These are phyloP conservation scores for Ballota nigra DNA, from an alignment of 257 asterid species.

Conservation along the genomic window DNA sequence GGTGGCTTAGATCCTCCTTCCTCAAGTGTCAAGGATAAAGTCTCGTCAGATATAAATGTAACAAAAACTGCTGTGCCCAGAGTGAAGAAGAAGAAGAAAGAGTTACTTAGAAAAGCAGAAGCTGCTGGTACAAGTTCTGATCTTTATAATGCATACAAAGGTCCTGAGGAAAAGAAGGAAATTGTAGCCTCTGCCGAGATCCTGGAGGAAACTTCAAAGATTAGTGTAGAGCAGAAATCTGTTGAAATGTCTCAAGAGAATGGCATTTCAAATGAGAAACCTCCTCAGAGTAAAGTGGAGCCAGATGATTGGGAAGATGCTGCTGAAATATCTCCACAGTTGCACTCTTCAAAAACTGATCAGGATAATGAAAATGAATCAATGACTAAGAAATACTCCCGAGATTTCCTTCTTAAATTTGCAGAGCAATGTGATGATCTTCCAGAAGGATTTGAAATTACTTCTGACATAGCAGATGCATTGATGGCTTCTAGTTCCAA, in stretches of 20 bases:
- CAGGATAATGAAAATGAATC: constrained; percentile 41
- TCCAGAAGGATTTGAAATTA: constrained; percentile 59
- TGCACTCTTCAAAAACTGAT: constrained; percentile 43
- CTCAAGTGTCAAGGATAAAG: constrained; percentile 51
- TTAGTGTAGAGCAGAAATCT: constrained; percentile 28
- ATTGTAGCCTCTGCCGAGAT: constrained; percentile 33
- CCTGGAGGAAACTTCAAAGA: constrained; percentile 31
- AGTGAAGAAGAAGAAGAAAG: constrained; percentile 49
- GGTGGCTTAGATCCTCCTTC: constrained; percentile 26
- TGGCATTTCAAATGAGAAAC: constrained; percentile 30
- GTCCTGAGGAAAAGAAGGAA: constrained; percentile 84
- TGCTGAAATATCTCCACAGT: constrained; percentile 71
- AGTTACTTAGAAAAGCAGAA: constrained; percentile 56
- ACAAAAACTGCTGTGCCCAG: constrained; percentile 40
- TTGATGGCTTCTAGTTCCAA: constrained; percentile 34
- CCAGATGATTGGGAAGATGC: constrained; percentile 99
- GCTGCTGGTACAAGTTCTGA: constrained; percentile 84
- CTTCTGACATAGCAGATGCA: constrained; percentile 44
- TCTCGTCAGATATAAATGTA: constrained; percentile 42
- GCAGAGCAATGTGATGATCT: constrained; percentile 55
- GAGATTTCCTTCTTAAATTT: constrained; percentile 85
- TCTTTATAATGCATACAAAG: constrained; percentile 84
- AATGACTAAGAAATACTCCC: constrained; percentile 61
- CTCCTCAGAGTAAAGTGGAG: constrained; percentile 51
- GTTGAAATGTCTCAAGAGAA: constrained; percentile 38